Evolutionary conservation across 1,139 yeast species (phyloP), one percentile per base, ranked within the genome.

Genomic region (Petasospora fabianii): DNA sequence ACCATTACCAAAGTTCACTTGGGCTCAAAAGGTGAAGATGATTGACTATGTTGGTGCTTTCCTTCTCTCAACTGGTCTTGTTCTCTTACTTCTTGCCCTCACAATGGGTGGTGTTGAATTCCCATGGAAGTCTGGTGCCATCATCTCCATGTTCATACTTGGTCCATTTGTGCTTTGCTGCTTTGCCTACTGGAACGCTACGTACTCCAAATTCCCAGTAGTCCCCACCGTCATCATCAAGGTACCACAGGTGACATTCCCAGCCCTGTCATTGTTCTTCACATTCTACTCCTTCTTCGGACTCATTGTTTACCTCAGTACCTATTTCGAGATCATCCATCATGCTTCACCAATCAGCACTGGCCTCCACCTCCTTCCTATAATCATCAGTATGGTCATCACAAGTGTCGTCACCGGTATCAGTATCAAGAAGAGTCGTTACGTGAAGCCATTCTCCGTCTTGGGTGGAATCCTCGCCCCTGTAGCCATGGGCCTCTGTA

Each of bases 291-390:
- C 65, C 34, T 75, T 76, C 88, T 88, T 22, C 80, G 81, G 1
- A 73, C 80, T 50, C 56, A 65, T 77, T 65, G 52, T 77, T 2
- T 69, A 80, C 9, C 29, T 78, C 5, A 47, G 74, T 1, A 70
- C 82, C 1, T 60, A 73, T 3, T 35, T 59, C 17, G 84, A 80
- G 56, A 72, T 75, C 63, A 67, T 34, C 84, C 84, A 26, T 42
- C 62, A 66, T 36, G 68, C 20, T 11, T 26, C 33, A 16, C 73
- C 87, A 1, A 69, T 75, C 64, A 64, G 68, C 39, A 73, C 85
- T 1, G 85, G 87, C 24, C 60, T 80, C 27, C 74, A 74, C 46
- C 56, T 78, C 49, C 57, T 81, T 22, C 83, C 86, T 2, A 48
- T 71, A 48, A 68, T 80, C 31, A 56, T 81, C 24, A 59, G 80